These are phyloP conservation scores for Tulasnella sp. DNA, from an alignment of 768 basidiomycete genomes.

Conservation along the genomic window DNA sequence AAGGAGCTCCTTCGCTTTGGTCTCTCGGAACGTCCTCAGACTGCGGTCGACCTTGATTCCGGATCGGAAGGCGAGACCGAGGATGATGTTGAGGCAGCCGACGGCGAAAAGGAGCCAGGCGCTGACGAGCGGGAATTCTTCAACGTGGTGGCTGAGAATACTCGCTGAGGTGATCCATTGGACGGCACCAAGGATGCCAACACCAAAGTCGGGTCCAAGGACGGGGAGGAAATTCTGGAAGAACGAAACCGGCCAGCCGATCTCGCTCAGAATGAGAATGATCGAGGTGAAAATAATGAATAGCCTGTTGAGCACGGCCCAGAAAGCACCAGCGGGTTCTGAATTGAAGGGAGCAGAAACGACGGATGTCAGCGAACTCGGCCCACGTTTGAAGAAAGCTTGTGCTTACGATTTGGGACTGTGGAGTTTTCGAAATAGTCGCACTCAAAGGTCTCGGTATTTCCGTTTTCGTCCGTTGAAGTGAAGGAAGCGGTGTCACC, in stretches of 20 bases:
- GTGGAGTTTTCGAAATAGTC: slow-evolving; percentile 83
- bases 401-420: slow-evolving; percentile 22
- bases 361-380: not conserved
- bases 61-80: slow-evolving; percentile 63
- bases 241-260: slow-evolving; percentile 73
- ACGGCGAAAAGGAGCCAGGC: slow-evolving; percentile 90
- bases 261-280: slow-evolving; percentile 75
- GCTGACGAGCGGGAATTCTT: slow-evolving; percentile 83
- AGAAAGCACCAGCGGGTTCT: slow-evolving; percentile 81
- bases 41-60: slow-evolving; percentile 60
- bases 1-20: slow-evolving; percentile 26
- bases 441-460: slow-evolving; percentile 47
- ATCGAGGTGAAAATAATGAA: slow-evolving; percentile 83
- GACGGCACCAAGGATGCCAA: slow-evolving; percentile 82
- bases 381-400: not conserved
- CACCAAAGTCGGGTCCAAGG: slow-evolving; percentile 75
- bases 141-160: slow-evolving; percentile 62
- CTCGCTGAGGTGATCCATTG: slow-evolving; percentile 71
- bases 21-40: slow-evolving; percentile 53
- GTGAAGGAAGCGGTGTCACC: slow-evolving; percentile 36
- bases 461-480: slow-evolving; percentile 38
- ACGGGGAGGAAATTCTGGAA: slow-evolving; percentile 85
- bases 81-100: slow-evolving; percentile 82
- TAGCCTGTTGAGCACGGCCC: slow-evolving; percentile 83
- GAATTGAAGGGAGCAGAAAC: not conserved